Conservation (phyloP, 2,329 filamentous ascomycete species). For the Myotisia sp. region DNA sequence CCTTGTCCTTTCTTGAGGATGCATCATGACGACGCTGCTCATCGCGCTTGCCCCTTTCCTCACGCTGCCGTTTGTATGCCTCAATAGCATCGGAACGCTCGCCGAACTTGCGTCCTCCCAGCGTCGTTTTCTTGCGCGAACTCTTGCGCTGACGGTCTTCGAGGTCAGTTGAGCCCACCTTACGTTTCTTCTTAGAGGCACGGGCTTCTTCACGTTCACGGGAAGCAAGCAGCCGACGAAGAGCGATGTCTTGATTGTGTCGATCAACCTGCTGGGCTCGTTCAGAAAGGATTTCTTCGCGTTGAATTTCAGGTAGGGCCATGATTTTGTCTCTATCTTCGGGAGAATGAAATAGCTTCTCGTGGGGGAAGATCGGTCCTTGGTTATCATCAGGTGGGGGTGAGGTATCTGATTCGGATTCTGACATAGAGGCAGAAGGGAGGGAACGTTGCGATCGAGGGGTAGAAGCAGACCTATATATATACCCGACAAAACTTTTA, state of each 20-base stretch:
- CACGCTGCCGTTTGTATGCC: constrained; percentile 46
- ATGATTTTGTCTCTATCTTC: constrained; percentile 67
- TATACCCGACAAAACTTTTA: constrained; percentile 2
- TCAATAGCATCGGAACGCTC: constrained; percentile 63
- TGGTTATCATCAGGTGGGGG: constrained; percentile 31
- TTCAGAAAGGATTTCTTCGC: constrained; percentile 79
- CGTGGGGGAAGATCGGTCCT: constrained; percentile 58
- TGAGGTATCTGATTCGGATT: constrained; percentile 59
- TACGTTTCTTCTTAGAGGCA: constrained; percentile 46
- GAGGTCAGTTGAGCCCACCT: constrained; percentile 61
- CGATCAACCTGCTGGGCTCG: constrained; percentile 71
- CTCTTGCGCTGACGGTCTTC: constrained; percentile 66
- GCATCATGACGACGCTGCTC: constrained; percentile 33
- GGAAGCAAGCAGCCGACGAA: constrained; percentile 61
- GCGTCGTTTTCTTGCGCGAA: constrained; percentile 54
- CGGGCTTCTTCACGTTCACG: constrained; percentile 47
- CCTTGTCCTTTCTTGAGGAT: constrained; percentile 37
- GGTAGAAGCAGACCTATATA: constrained; percentile 50
- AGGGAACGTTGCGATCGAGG: constrained; percentile 51
- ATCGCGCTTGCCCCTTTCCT: constrained; percentile 41
- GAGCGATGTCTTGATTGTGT: constrained; percentile 64
- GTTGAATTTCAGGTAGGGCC: constrained; percentile 75
- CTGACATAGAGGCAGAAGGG: constrained; percentile 76
- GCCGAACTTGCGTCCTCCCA: constrained; percentile 51
- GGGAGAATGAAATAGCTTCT: constrained; percentile 66